Base-by-base conservation (phyloP, 345 rosid species). In the Heritiera fomes region DNA sequence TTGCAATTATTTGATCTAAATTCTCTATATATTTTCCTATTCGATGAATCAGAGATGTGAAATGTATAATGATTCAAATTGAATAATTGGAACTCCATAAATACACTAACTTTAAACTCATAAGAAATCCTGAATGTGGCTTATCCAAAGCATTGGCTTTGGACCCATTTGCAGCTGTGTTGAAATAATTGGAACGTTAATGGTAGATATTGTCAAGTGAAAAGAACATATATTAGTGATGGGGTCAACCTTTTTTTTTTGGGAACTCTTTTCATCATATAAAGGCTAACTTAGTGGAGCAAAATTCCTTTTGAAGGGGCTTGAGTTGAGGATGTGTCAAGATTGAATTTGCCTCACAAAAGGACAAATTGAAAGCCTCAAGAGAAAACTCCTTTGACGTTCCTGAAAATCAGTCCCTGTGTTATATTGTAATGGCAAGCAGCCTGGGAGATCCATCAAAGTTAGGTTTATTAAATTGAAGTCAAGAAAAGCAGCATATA, bases 261-360 rank as follows among this genome's bases (percentile, higher is more conserved):
- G 18, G 12, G 0, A 23, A 23, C 40, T 23, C 56, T 28, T 47
- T 47, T 47, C 18, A 69, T 49, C 74, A 70, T 13, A 3, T 13
- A 49, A 71, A 71, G 56, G 58, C 58, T 28, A 71, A 30, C 59
- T 49, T 71, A 71, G 59, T 20, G 63, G 63, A 59, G 43, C 58
- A 28, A 71, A 49, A 49, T 49, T 71, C 59, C 59, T 30, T 49
- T 12, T 18, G 8, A 0, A 8, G 45, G 75, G 12, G 0, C 59
- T 67, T 67, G 15, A 67, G 45, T 40, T 40, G 32, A 67, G 2
- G 56, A 52, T 46, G 60, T 71, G 75, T 71, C 59, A 50, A 71
- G 14, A 7, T 30, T 50, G 47, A 30, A 49, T 49, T 28, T 41
- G 13, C 60, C 32, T 6, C 34, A 47, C 14, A 71, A 71, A 71